Base-by-base conservation (phyloP, 2,329 filamentous ascomycete genomes). In the Aspergillus sp. region DNA sequence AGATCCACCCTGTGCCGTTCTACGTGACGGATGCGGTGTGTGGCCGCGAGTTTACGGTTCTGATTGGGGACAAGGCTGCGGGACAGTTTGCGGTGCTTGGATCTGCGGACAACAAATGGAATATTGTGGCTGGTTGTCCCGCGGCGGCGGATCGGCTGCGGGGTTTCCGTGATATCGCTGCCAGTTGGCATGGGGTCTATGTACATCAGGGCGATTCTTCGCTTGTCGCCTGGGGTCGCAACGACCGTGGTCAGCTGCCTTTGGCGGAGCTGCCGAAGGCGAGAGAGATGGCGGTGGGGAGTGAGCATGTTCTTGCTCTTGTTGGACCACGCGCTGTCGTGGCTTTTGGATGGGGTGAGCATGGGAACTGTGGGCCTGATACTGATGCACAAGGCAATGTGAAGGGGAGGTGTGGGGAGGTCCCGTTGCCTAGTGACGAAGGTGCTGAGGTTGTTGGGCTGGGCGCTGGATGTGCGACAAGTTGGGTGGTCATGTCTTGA, bases 341-440 rank as follows among this genome's bases (percentile, higher is more conserved):
- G 45, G 83, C 89, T 1, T 97, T 93, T 91, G 94, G 94, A 17
- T 99, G 94, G 94, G 92, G 91, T 2, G 93, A 97, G 72, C 94
- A 99, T 73, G 94, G 94, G 1, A 99, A 99, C 69, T 99, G 94
- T 69, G 94, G 94, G 3, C 82, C 84, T 32, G 77, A 81, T 40
- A 77, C 75, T 11, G 83, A 85, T 56, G 75, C 80, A 16, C 76
- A 81, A 56, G 85, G 84, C 46, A 83, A 89, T 70, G 85, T 91
- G 43, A 87, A 86, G 58, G 87, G 82, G 9, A 78, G 78, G 54
- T 89, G 82, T 78, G 91, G 87, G 65, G 74, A 83, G 53, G 82
- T 95, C 64, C 80, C 81, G 19, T 81, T 84, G 43, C 79, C 78
- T 58, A 78, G 79, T 64, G 73, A 80, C 14, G 67, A 78, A 4